phyloP scores from a whole-genome alignment of 1,284 basidiomycete species.

The Cutaneotrichosporon dermatis region DNA sequence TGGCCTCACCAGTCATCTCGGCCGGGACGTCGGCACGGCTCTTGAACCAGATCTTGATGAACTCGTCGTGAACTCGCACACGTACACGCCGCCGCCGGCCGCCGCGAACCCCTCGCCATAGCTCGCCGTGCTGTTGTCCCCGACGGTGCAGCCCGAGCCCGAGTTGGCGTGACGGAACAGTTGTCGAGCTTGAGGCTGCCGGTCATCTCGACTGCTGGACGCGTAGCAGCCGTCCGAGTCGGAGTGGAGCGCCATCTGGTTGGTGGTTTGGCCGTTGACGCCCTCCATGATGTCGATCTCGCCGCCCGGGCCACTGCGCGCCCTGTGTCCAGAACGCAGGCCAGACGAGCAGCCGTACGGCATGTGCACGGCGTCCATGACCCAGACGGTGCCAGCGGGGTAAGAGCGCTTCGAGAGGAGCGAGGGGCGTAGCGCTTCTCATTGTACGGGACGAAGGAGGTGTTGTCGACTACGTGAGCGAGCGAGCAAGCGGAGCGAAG shows the following conservation, averaged over 20 bases:
- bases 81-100: constrained; percentile 65
- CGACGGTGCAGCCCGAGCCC: constrained; percentile 62
- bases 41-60: constrained; percentile 69
- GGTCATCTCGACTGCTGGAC: constrained; percentile 2
- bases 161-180: constrained; percentile 41
- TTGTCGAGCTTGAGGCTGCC: constrained; percentile 20
- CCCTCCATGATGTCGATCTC: constrained; percentile 44
- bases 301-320: constrained; percentile 39
- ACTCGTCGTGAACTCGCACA: constrained; percentile 61
- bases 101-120: constrained; percentile 64
- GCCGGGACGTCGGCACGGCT: constrained; percentile 59
- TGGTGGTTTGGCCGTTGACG: constrained; percentile 36
- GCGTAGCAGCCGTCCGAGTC: constrained; percentile 13
- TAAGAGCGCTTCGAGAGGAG: constrained; percentile 60
- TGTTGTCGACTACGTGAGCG: constrained; percentile 30
- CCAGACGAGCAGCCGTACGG: constrained; percentile 51
- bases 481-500: not conserved
- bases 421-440: constrained; percentile 66
- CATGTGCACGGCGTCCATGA: constrained; percentile 64
- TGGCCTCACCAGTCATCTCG: constrained; percentile 54
- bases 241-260: constrained; percentile 45
- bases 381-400: constrained; percentile 36
- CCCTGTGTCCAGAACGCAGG: constrained; percentile 38
- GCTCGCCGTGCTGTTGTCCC: constrained; percentile 55
- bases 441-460: constrained; percentile 49